phyloP scores from a whole-genome alignment of 345 rosid species.

The Camelina sativa region DNA sequence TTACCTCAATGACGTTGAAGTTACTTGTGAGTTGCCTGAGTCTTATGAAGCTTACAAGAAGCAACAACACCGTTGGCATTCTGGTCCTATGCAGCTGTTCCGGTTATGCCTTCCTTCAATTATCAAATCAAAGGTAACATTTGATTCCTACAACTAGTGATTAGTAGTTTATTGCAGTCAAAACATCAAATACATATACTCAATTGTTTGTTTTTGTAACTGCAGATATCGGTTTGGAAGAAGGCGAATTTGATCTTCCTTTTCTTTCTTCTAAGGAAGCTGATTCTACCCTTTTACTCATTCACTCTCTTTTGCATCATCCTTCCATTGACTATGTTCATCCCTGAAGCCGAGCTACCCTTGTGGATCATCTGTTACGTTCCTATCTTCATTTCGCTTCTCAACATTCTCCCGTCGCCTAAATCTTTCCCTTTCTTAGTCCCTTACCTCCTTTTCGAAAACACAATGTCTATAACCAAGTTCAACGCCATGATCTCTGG shows the following conservation, averaged over 20 bases:
- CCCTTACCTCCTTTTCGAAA: conserved; percentile 86
- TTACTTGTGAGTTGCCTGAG: conserved; percentile 80
- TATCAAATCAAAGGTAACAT: conserved; percentile 67
- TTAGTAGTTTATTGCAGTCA: neutral
- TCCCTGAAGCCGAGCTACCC: conserved; percentile 88
- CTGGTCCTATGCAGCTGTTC: conserved; percentile 94
- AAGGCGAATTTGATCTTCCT: conserved; percentile 81
- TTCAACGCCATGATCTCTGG: conserved; percentile 97
- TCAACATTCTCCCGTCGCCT: conserved; percentile 83
- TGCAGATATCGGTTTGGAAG: conserved; percentile 72
- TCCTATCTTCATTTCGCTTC: conserved; percentile 78
- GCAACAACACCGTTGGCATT: conserved; percentile 94
- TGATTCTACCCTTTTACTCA: conserved; percentile 88
- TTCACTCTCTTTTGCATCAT: conserved; percentile 91
- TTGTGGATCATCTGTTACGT: conserved; percentile 86
- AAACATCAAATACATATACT: neutral
- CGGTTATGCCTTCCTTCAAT: conserved; percentile 81
- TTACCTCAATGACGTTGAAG: conserved; percentile 78
- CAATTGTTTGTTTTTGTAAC: neutral
- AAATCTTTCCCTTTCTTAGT: conserved; percentile 89
- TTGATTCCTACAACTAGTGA: neutral
- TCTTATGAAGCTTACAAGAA: conserved; percentile 90
- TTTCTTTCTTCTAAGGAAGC: conserved; percentile 87
- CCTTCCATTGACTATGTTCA: conserved; percentile 89
- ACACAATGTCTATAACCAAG: conserved; percentile 93